Evolutionary conservation across 2,329 filamentous ascomycete genomes (phyloP), one percentile per base, ranked within the genome.

Genomic region (Fusarium miscanthi): DNA sequence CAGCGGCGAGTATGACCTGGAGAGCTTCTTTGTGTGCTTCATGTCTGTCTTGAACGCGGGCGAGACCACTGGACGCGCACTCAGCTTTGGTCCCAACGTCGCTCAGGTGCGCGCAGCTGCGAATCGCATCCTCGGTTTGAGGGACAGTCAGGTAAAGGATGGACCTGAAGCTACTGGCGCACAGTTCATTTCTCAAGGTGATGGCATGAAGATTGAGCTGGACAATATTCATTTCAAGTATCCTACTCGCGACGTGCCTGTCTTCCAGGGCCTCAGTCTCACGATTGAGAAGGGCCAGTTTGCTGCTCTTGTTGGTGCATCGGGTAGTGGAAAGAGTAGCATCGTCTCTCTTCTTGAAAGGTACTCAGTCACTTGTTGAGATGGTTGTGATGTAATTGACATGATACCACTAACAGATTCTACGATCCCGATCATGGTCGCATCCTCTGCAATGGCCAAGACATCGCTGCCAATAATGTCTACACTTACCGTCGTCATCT

Each of bases 321-420:
- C 89, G 1, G 91, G 91, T 0, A 92, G 90, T 63, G 92, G 92
- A 37, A 93, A 95, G 82, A 92, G 90, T 1, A 93, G 89, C 21
- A 90, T 93, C 35, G 88, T 95, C 37, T 85, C 87, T 59, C 81
- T 92, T 1, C 81, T 92, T 3, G 89, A 91, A 80, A 86, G 78
- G 74, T 77, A 46, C 2, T 3, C 1, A 9, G 14, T 7, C 9
- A 8, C 5, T 5, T 6, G 1, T 38, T 2, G 4, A 25, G 3
- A 13, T 33, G 7, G 10, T 11, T 4, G 2, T 21, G 6, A 16
- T 8, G 2, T n/a, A n/a, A n/a, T n/a, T 53, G 6, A 53, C 3
- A 38, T 2, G 10, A 1, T 9, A 8, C 3, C 8, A 8, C 9
- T n/a, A 4, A 3, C 3, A 53, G 52, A 25, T 94, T 95, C 81